A percentile compares a stretch with the other conserved stretches of the same genome.
phyloP scores from a whole-genome alignment of 192 early-diverging fungal species.

The Coemansia sp. region DNA sequence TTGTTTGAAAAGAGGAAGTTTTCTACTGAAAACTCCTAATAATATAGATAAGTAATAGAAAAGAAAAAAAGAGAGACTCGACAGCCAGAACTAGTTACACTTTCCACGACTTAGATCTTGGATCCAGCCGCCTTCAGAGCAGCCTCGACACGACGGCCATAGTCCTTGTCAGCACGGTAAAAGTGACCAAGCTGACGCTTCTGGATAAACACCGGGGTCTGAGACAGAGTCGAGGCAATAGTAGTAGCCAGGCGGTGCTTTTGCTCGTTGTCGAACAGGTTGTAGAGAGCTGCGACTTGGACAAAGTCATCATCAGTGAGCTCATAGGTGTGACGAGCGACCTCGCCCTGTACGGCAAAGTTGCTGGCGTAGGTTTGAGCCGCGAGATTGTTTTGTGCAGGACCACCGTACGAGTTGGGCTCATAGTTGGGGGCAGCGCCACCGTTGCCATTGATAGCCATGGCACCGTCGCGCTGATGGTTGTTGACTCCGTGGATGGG shows the following conservation, averaged over 20 bases:
- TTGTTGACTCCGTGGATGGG: conserved; percentile 63
- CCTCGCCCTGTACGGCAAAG: conserved; percentile 51
- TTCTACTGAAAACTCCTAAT: too few relatives aligned
- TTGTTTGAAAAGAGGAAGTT: too few relatives aligned
- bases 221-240: conserved; percentile 64
- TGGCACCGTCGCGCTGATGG: conserved; percentile 77
- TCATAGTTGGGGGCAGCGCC: conserved; percentile 69
- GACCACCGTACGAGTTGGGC: conserved; percentile 65
- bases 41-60: background rate
- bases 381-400: conserved; percentile 60
- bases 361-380: conserved; percentile 57
- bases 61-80: background rate
- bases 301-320: conserved; percentile 65
- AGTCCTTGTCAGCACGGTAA: conserved; percentile 72
- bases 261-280: conserved; percentile 63
- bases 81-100: background rate
- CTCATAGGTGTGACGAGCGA: conserved; percentile 63
- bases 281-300: conserved; percentile 67
- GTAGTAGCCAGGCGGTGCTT: conserved; percentile 64
- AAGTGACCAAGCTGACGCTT: conserved; percentile 71
- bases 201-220: conserved; percentile 66
- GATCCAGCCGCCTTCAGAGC: conserved; percentile 59
- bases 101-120: conserved; percentile 39
- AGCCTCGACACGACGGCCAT: conserved; percentile 67
- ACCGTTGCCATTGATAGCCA: conserved; percentile 65